Base-by-base conservation (phyloP, 1,139 yeast genomes). In the Candida sp. region DNA sequence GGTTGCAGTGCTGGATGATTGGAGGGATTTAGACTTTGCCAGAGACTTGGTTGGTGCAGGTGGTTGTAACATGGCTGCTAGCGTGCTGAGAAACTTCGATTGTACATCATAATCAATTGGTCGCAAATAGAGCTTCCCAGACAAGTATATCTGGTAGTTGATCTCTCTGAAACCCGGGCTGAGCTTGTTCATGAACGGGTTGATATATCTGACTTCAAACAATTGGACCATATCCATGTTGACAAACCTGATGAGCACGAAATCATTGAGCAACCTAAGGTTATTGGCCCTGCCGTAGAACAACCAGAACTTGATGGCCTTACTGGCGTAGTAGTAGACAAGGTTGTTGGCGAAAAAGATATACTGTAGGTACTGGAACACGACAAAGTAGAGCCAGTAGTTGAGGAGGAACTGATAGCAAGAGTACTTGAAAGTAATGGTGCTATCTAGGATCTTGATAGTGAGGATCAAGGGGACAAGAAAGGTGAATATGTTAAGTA, bases 371-470 rank as follows among this genome's bases (percentile, higher is more conserved):
- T 42, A 49, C 31, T 49, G 50, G n/a, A 55, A 25, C 11, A 46
- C 3, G 3, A 54, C 44, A 44, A 50, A 56, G 41, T 54, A 57
- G 23, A 57, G 7, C 60, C 60, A 57, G 44, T 57, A 57, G 42
- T 57, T 57, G 23, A 57, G 37, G 25, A 57, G 38, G 30, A 47
- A 54, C 44, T 54, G 56, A 42, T 57, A 56, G 17, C 58, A 34
- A 4, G 47, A 28, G 33, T 44, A 41, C 12, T 41, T 46, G 25
- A 56, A 50, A 39, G 52, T 45, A 7, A 53, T 39, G 23, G 44
- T 25, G 33, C 48, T 28, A 43, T 57, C 60, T n/a, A 57, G 46
- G 26, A 57, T 49, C 38, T 56, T 56, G 17, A 56, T 35, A 1
- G 60, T 54, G 27, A 52, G 43, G 7, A 54, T 27, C 6, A 47